Evolutionary conservation across 306 rosid genomes (phyloP).

Genomic region (Vigna trinervia): DNA sequence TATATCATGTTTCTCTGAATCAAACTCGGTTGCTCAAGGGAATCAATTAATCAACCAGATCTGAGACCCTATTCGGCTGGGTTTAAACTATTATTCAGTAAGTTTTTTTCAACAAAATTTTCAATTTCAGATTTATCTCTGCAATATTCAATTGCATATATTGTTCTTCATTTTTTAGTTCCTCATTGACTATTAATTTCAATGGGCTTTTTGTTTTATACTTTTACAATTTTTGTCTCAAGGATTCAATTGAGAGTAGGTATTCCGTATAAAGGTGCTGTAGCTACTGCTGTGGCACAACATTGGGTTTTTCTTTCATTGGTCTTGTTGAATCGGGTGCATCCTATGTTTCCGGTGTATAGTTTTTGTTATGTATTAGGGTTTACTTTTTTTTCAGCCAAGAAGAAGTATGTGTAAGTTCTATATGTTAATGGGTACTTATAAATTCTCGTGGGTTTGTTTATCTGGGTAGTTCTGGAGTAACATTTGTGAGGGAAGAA

Average conservation of each 20-base stretch:
- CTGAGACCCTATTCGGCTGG: not conserved
- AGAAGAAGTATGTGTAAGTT: not conserved
- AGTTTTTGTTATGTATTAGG: not conserved
- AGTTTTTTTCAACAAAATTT: not conserved
- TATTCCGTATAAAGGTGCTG: slow-evolving; percentile 4
- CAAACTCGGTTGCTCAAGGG: not conserved
- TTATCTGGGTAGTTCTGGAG: not conserved
- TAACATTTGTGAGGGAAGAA: not conserved
- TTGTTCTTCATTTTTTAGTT: not conserved
- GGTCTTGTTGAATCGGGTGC: slow-evolving; percentile 26
- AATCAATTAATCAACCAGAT: slow-evolving; percentile 39
- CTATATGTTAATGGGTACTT: not conserved
- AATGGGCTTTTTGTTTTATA: not conserved
- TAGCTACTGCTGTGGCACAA: slow-evolving; percentile 6
- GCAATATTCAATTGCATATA: not conserved
- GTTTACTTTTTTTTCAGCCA: slow-evolving; percentile 10
- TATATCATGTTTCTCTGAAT: slow-evolving; percentile 3
- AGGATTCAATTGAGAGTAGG: slow-evolving; percentile 17
- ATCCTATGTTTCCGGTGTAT: not conserved
- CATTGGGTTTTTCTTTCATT: not conserved
- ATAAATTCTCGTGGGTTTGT: not conserved
- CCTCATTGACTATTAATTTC: slow-evolving; percentile 6
- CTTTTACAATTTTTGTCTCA: not conserved
- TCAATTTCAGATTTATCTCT: slow-evolving; percentile 14
- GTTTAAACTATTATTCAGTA: not conserved